Evolutionary conservation across 495 filamentous ascomycete genomes (phyloP).

Genomic region (Aspergillus olivimuriae): DNA sequence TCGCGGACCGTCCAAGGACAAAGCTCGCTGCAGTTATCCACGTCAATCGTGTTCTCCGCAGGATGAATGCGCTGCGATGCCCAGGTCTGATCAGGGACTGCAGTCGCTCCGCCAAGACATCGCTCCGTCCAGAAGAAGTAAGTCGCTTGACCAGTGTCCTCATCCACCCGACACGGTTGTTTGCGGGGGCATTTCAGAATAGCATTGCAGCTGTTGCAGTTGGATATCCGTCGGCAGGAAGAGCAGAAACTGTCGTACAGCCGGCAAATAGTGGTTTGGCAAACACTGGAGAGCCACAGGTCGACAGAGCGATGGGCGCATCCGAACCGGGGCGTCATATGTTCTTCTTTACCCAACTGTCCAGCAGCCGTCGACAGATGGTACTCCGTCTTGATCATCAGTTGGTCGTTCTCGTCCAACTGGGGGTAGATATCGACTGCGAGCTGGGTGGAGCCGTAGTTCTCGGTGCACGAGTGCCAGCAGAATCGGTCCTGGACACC

Average conservation of each 20-base stretch:
- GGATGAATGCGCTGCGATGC: constrained; percentile 37
- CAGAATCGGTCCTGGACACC: constrained; percentile 28
- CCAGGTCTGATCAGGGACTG: constrained; percentile 24
- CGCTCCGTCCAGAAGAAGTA: constrained; percentile 39
- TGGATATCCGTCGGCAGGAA: constrained; percentile 35
- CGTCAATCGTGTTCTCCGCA: constrained; percentile 26
- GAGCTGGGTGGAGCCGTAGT: constrained; percentile 34
- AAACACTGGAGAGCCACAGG: constrained; percentile 39
- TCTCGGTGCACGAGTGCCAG: constrained; percentile 41
- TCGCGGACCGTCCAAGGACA: constrained; percentile 41
- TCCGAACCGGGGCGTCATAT: constrained; percentile 40
- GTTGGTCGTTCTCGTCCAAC: constrained; percentile 26
- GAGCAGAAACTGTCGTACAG: constrained; percentile 32
- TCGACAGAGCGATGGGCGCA: constrained; percentile 43
- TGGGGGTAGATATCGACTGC: constrained; percentile 35
- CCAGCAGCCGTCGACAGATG: constrained; percentile 31
- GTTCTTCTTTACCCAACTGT: constrained; percentile 37
- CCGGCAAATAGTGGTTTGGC: constrained; percentile 37
- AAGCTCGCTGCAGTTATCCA: constrained; percentile 39
- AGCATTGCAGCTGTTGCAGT: constrained; percentile 35
- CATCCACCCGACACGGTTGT: constrained; percentile 23
- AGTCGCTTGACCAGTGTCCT: constrained; percentile 19
- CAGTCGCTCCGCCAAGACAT: constrained; percentile 27
- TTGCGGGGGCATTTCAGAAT: constrained; percentile 33
- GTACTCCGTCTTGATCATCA: constrained; percentile 38